phyloP scores from a whole-genome alignment of 2,329 filamentous ascomycete genomes.

The Leptographium radiaticola region DNA sequence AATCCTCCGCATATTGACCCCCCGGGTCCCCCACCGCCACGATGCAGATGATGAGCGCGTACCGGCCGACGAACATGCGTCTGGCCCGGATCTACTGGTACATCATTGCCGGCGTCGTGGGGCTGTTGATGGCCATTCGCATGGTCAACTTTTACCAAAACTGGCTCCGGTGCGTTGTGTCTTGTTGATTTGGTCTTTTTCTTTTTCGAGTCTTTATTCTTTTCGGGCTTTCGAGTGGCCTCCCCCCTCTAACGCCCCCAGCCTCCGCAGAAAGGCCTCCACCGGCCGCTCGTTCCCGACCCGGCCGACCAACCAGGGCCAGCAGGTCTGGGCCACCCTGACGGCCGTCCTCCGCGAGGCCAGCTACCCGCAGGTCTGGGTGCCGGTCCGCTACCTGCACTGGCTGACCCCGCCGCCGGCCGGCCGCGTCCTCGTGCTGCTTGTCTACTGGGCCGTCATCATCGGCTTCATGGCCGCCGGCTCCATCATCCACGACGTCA shows the following conservation, averaged over 20 bases:
- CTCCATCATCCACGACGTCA: conserved; percentile 36
- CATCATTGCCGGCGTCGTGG: conserved; percentile 36
- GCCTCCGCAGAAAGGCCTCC: conserved; percentile 31
- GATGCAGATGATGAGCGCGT: conserved; percentile 22
- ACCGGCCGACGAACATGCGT: conserved; percentile 31
- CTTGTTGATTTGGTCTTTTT: neutral
- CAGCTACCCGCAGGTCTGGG: conserved; percentile 40
- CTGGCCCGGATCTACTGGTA: conserved; percentile 48
- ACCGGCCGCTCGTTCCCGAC: conserved; percentile 36
- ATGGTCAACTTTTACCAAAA: conserved; percentile 29
- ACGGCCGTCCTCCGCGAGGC: conserved; percentile 44
- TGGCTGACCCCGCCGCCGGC: conserved; percentile 47
- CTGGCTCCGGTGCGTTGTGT: conserved; percentile 23
- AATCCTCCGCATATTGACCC: neutral
- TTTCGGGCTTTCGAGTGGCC: too few relatives aligned
- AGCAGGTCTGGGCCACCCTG: conserved; percentile 43
- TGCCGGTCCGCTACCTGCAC: conserved; percentile 30
- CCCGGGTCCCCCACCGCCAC: neutral
- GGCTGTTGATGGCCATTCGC: conserved; percentile 26
- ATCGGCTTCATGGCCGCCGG: conserved; percentile 41
- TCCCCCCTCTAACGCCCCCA: conserved; percentile 18
- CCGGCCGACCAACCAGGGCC: conserved; percentile 30
- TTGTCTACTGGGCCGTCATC: conserved; percentile 45
- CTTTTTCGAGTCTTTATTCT: too few relatives aligned
- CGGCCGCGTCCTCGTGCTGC: conserved; percentile 40